A percentile compares a stretch with the other conserved stretches of the same genome.
These are phyloP conservation scores for Lagenidium giganteum DNA, from an alignment of 352 stramenopile genomes.

Conservation along the genomic window DNA sequence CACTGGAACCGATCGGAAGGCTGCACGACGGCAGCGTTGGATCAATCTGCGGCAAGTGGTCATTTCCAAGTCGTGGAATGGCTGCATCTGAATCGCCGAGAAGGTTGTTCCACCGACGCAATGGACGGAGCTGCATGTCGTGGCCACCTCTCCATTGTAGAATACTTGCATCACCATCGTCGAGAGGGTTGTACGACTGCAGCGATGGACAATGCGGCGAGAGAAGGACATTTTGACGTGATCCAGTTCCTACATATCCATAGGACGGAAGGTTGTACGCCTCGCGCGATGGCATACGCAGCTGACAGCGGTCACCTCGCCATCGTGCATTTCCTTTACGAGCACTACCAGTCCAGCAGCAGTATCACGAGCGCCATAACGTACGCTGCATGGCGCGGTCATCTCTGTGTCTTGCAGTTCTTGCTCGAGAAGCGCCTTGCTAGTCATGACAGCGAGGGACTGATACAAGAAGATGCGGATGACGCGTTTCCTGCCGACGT, in stretches of 20 bases:
- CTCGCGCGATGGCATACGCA: slow-evolving; percentile 7
- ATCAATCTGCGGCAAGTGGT: slow-evolving; percentile 1
- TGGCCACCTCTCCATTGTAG: slow-evolving; percentile 16
- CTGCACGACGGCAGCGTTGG: slow-evolving; percentile 9
- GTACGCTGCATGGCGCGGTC: slow-evolving; percentile 15
- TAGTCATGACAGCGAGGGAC: too few species aligned
- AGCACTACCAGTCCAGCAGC: too few species aligned
- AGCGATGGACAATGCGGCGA: slow-evolving; percentile 27
- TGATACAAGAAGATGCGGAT: too few species aligned
- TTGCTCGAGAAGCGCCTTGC: slow-evolving; percentile 24
- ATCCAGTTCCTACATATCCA: slow-evolving; percentile 1
- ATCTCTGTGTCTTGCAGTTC: slow-evolving; percentile 17
- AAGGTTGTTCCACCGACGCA: slow-evolving; percentile 29
- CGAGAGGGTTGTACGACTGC: not conserved
- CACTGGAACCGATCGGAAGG: slow-evolving; percentile 7
- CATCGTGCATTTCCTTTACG: slow-evolving; percentile 16
- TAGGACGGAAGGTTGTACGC: not conserved
- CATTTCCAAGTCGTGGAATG: not conserved
- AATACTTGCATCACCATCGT: slow-evolving; percentile 22
- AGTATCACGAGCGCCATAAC: too few species aligned
- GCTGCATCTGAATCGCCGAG: slow-evolving; percentile 23
- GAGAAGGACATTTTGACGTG: slow-evolving; percentile 1
- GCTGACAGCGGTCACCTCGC: slow-evolving; percentile 9
- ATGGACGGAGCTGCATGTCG: slow-evolving; percentile 14
- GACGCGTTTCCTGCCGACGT: too few species aligned